phyloP scores from a whole-genome alignment of 441 rosid genomes.

The Gossypium trilobum region DNA sequence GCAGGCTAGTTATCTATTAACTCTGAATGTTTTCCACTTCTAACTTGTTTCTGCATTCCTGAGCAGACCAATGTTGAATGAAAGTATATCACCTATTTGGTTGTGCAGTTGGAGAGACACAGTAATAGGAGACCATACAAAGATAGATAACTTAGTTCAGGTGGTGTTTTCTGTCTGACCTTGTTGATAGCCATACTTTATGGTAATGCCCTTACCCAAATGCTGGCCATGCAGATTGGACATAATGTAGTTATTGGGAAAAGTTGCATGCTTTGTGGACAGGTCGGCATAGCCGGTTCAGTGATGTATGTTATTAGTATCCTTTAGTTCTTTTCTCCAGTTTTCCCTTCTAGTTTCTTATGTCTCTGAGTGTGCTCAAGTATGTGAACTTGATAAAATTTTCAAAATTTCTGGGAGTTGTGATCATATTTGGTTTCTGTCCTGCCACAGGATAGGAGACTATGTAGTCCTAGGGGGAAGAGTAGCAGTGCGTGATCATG shows the following conservation, averaged over 20 bases:
- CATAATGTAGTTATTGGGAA: slow-evolving; percentile 65
- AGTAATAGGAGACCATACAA: slow-evolving; percentile 50
- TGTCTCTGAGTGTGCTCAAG: background rate
- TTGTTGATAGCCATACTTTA: background rate
- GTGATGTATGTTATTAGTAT: slow-evolving; percentile 39
- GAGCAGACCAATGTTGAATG: slow-evolving; percentile 6
- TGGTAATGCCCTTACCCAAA: slow-evolving; percentile 1
- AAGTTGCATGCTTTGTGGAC: slow-evolving; percentile 71
- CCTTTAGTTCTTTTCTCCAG: background rate
- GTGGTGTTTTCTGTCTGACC: slow-evolving; percentile 19
- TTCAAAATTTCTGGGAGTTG: background rate
- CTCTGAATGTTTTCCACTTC: slow-evolving; percentile 1
- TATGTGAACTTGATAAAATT: background rate
- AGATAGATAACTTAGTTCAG: slow-evolving; percentile 76
- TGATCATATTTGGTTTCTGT: background rate
- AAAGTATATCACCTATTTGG: slow-evolving; percentile 15
- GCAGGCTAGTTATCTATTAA: slow-evolving; percentile 36
- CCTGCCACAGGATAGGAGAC: slow-evolving; percentile 46
- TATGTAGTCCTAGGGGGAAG: slow-evolving; percentile 57
- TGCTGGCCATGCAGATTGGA: slow-evolving; percentile 42
- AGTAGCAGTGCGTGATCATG: slow-evolving; percentile 62
- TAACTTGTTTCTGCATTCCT: background rate
- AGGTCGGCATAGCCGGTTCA: slow-evolving; percentile 75
- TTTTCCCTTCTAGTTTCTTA: background rate
- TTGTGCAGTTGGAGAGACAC: slow-evolving; percentile 74